Base-by-base conservation (phyloP, 139 green algal species). In the Penium margaritaceum region DNA sequence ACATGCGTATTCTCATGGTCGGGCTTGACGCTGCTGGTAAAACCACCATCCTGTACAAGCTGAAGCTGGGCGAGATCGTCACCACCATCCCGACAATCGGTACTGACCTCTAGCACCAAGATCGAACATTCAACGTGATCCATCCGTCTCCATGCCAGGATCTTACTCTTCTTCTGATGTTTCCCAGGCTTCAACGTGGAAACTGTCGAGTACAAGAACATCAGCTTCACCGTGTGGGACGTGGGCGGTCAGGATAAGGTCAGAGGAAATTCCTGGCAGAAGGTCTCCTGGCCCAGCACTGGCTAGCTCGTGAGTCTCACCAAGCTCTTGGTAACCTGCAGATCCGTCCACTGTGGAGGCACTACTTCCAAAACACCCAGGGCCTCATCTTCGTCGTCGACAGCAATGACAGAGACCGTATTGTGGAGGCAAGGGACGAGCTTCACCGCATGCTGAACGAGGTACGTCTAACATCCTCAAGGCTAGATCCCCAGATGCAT, bases 291-390 rank as follows among this genome's bases (percentile, higher is more conserved):
- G n/a, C n/a, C n/a, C n/a, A n/a, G n/a, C n/a, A n/a, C n/a, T n/a
- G n/a, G n/a, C n/a, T n/a, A n/a, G n/a, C n/a, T n/a, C n/a, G n/a
- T n/a, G n/a, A n/a, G n/a, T n/a, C n/a, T n/a, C n/a, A n/a, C n/a
- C n/a, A n/a, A n/a, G n/a, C n/a, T n/a, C n/a, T n/a, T n/a, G n/a
- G n/a, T n/a, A n/a, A n/a, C 37, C 7, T 38, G 53, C 90, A 96
- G 87, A 95, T 95, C 76, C 87, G 89, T 30, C 88, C 86, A n/a
- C 80, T 94, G 29, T 95, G 86, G 93, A 88, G 92, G 67, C 94
- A 99, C 86, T 98, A 98, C 85, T 98, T 99, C 88, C 91, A 97
- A 84, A 96, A 97, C 85, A 97, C 94, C 19, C 91, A 97, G 77
- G 92, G 92, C 58, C 85, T 99, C 6, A 98, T 99, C 79, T 99